phyloP scores from a whole-genome alignment of 306 rosid genomes.

The Vicia sativa region DNA sequence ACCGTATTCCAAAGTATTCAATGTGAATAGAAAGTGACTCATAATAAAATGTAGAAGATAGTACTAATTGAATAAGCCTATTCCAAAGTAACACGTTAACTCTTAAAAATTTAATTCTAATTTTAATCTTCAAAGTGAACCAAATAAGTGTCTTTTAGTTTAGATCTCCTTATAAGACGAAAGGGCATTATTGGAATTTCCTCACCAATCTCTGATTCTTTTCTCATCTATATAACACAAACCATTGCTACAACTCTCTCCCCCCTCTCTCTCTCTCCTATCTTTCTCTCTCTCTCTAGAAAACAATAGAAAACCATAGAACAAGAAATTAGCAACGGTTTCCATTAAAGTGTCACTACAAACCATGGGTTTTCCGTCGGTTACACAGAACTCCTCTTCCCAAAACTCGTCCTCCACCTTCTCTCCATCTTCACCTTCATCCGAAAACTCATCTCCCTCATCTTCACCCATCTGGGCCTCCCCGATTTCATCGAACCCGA shows the following conservation, averaged over 20 bases:
- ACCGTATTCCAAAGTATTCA: too few relatives aligned
- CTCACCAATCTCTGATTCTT: neutral
- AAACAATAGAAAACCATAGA: neutral
- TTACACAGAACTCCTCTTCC: conserved; percentile 67
- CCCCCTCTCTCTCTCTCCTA: neutral
- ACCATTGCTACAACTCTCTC: neutral
- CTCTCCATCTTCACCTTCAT: conserved; percentile 62
- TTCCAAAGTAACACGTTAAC: too few relatives aligned
- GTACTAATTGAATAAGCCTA: too few relatives aligned
- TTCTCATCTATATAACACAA: neutral
- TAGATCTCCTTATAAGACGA: neutral
- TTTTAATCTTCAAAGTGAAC: neutral
- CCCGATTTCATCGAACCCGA: conserved; percentile 75
- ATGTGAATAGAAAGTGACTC: too few relatives aligned
- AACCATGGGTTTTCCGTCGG: conserved; percentile 71
- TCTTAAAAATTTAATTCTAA: too few relatives aligned
- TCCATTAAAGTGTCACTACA: neutral
- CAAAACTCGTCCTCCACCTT: conserved; percentile 60
- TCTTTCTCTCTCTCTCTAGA: neutral
- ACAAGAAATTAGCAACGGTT: neutral
- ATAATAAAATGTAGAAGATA: too few relatives aligned
- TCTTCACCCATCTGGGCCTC: conserved; percentile 59
- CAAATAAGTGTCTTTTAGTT: neutral
- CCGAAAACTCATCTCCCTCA: conserved; percentile 48
- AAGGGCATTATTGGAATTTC: conserved; percentile 1